Conservation (phyloP, 176 grass and related monocot species). For the Hordeum marinum region DNA sequence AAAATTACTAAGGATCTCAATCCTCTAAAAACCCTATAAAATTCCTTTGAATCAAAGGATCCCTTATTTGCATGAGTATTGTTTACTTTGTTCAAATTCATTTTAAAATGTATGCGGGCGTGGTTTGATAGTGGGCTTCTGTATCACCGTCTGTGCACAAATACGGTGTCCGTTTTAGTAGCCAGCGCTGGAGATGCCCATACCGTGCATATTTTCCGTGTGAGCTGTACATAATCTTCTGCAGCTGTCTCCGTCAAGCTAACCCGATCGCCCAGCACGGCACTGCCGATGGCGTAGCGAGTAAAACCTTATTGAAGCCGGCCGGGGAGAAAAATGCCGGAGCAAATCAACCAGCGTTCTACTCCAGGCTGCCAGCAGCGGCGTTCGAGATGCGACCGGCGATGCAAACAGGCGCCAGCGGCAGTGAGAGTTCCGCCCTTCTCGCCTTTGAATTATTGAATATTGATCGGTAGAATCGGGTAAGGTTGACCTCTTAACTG, state of each 20-base stretch:
- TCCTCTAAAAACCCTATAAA: no score
- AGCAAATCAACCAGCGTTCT: background rate
- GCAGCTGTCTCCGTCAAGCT: background rate
- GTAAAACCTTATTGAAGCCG: background rate
- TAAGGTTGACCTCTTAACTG: background rate
- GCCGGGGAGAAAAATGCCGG: background rate
- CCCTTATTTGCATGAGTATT: no score
- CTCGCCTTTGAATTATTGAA: background rate
- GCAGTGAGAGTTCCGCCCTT: background rate
- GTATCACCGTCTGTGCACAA: no score
- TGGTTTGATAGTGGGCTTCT: no score
- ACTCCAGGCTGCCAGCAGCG: conserved; percentile 6
- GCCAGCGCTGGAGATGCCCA: no score
- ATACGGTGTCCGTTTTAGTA: no score
- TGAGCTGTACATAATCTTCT: background rate
- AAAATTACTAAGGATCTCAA: no score
- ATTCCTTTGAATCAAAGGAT: no score
- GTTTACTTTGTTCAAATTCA: no score
- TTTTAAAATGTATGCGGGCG: no score
- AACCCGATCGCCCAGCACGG: background rate
- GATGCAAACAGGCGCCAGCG: background rate
- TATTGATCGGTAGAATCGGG: background rate
- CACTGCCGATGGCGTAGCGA: background rate
- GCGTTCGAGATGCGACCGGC: conserved; percentile 8
- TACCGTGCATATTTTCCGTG: background rate